Evolutionary conservation across 176 grass and related monocot species (phyloP), one percentile per base, ranked within the genome.

Genomic region (Coix lacrymajobi): DNA sequence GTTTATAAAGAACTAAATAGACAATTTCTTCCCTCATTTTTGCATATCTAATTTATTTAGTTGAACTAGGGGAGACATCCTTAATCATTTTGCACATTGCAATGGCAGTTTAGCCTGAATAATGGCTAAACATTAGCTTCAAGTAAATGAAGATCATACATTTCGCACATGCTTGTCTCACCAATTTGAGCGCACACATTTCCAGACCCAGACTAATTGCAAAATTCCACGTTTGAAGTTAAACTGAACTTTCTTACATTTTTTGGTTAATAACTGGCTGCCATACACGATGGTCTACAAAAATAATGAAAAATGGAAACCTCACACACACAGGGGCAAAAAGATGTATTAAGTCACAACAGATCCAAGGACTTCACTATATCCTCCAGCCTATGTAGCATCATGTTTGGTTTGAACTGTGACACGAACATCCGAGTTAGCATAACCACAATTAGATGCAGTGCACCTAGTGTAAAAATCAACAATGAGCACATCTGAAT

Each of bases 231-330:
- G 66, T 72, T 31, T 33, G 0, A 36, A 7, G 37, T 72, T 24
- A 41, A 34, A 34, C 20, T 17, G 5, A 85, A 57, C 57, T 69
- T 67, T 69, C 63, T 48, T 46, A 54, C 73, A 80, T 17, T 44
- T 24, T 66, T 40, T 66, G 68, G 17, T 86, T 73, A 54, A 64
- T 40, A 65, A 64, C 17, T 12, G 19, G 8, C 30, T n/a, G 36
- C 7, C 13, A 69, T 48, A 71, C 65, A 71, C 0, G 4, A 77
- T 25, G n/a, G 29, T 26, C 66, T 48, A 66, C 11, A 28, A 86
- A 67, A 56, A 86, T 43, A 58, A 58, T 58, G 22, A 24, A 58
- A 58, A 56, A 75, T 28, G 26, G 14, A 86, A 73, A 52, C 33
- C 10, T 37, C 8, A 9, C 67, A 19, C 29, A 56, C 14, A 36